Evolutionary conservation across 2,329 filamentous ascomycete genomes (phyloP).

Genomic region (Cercospora sojina): DNA sequence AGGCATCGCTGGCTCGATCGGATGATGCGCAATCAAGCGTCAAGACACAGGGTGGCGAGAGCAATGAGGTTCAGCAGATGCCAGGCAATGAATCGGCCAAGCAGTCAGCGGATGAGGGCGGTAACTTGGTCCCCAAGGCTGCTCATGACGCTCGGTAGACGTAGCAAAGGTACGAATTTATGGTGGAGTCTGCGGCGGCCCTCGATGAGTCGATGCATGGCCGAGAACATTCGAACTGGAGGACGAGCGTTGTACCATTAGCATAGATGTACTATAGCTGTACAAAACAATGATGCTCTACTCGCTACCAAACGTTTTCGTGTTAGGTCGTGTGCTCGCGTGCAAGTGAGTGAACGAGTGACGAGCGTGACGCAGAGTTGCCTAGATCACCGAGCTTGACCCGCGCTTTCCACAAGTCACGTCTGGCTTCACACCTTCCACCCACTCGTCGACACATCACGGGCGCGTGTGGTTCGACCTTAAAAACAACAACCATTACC

Average conservation of each 20-base stretch:
- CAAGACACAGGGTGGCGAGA: not conserved
- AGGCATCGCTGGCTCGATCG: constrained; percentile 9
- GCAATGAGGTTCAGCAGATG: not conserved
- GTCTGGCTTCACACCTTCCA: not conserved
- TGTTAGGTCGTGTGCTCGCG: not conserved
- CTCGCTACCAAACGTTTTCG: not conserved
- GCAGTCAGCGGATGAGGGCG: constrained; percentile 14
- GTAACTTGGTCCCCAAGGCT: constrained; percentile 13
- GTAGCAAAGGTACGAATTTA: not conserved
- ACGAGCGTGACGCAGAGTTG: constrained; percentile 2
- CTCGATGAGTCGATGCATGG: not conserved
- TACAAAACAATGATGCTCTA: constrained; percentile 12
- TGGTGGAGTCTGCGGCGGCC: not conserved
- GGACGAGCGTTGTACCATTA: constrained; percentile 8
- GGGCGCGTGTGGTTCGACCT: not conserved
- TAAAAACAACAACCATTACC: not conserved
- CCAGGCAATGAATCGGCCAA: not conserved
- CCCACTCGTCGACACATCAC: not conserved
- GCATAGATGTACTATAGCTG: constrained; percentile 19
- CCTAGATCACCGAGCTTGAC: not conserved
- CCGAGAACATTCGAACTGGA: not conserved
- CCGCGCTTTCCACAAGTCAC: not conserved
- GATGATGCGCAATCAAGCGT: constrained; percentile 6
- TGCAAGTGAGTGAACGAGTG: constrained; percentile 5
- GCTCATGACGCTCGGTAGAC: constrained; percentile 16